A percentile compares a stretch with the other conserved stretches of the same genome.
Evolutionary conservation across 768 basidiomycete genomes (phyloP).

Genomic region (Terana coerulea): DNA sequence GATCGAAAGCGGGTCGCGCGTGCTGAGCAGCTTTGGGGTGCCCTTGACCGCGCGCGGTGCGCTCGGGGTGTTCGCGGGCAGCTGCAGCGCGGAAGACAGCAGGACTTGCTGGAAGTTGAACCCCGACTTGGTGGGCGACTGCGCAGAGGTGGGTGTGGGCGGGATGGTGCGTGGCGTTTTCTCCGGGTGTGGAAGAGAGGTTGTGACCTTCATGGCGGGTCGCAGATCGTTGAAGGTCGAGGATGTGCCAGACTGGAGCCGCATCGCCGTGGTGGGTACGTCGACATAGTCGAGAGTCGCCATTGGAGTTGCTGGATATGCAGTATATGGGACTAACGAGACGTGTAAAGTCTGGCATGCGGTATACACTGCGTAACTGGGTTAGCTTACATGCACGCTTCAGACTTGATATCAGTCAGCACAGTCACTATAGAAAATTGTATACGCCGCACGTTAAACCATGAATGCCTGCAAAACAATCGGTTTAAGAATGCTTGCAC

Average conservation of each 20-base stretch:
- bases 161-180: slow-evolving; percentile 10
- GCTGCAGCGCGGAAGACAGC: slow-evolving; percentile 14
- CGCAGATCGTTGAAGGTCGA: slow-evolving; percentile 12
- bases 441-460: no score
- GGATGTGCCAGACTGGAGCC: slow-evolving; percentile 26
- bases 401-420: no score
- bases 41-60: slow-evolving; percentile 15
- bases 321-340: no score
- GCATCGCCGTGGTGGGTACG: slow-evolving; percentile 36
- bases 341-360: no score
- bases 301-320: no score
- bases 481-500: no score
- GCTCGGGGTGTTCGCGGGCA: slow-evolving; percentile 17
- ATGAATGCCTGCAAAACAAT: no score
- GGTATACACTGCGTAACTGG: no score
- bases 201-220: slow-evolving; percentile 22
- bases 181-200: slow-evolving; percentile 23
- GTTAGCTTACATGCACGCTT: no score
- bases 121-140: slow-evolving; percentile 28
- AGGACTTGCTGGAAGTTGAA: slow-evolving; percentile 23
- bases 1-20: slow-evolving; percentile 68
- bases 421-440: no score
- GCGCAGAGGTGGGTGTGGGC: slow-evolving; percentile 11
- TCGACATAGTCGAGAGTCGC: slow-evolving; percentile 48
- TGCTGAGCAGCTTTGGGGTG: slow-evolving; percentile 44